phyloP scores from a whole-genome alignment of 306 rosid species.

The Cyclanthera cordifolia region DNA sequence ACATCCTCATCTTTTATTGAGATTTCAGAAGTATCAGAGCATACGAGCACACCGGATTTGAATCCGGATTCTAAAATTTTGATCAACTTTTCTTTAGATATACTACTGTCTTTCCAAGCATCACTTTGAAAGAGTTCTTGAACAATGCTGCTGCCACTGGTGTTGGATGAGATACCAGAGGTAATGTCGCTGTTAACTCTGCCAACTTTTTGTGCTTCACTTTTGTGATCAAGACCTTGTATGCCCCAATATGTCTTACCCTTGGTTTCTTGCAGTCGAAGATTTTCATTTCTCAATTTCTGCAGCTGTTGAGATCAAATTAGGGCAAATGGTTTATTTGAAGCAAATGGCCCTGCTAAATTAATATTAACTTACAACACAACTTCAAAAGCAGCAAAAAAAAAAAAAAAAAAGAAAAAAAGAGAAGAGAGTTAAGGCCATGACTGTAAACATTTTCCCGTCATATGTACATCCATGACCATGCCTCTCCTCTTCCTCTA shows the following conservation, averaged over 20 bases:
- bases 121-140: constrained; percentile 28
- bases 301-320: constrained; percentile 35
- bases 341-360: neutral
- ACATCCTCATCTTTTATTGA: constrained; percentile 2
- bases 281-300: constrained; percentile 43
- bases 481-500: neutral
- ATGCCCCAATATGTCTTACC: constrained; percentile 41
- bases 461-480: neutral
- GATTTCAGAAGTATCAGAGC: neutral
- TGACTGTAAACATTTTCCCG: neutral
- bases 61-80: constrained; percentile 10
- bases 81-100: constrained; percentile 25
- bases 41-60: neutral
- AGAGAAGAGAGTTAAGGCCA: neutral
- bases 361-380: neutral
- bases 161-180: constrained; percentile 23
- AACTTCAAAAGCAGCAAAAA: neutral
- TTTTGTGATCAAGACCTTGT: constrained; percentile 22
- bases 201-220: constrained; percentile 21
- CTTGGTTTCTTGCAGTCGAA: constrained; percentile 40
- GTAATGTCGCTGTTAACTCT: neutral
- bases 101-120: constrained; percentile 27
- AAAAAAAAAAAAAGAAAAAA: neutral
- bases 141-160: constrained; percentile 18
- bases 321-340: neutral